Evolutionary conservation across 176 grass and related monocot species (phyloP), one percentile per base, ranked within the genome.

Genomic region (Microstegium vimineum): DNA sequence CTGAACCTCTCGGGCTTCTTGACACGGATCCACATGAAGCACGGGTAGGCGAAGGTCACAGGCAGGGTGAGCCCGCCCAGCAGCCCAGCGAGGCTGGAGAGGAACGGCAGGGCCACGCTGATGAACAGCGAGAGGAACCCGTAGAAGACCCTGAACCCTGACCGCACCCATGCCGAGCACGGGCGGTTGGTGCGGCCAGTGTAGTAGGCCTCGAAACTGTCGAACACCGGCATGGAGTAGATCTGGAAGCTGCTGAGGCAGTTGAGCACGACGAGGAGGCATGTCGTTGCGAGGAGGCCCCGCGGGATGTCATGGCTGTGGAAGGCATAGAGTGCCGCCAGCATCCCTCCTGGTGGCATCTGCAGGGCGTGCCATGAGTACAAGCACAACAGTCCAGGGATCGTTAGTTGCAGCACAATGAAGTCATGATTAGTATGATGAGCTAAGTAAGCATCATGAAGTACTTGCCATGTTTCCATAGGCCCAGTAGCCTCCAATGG

Each of bases 231-330:
- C 96, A 98, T 98, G 14, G 96, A 98, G 80, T 98, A 98, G 84
- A 98, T 98, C 84, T 98, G 96, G 90, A 98, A 98, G 75, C 92
- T 95, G 81, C 96, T 98, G 62, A 98, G 83, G 85, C 96, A 98
- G 62, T 98, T 98, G 64, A 98, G 94, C 78, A 98, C 93, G 8
- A 98, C 93, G 1, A 98, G 82, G 77, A 98, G 87, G 81, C 90
- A 98, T 3, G 96, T 98, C 8, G 76, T 82, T 0, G 96, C 96
- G 0, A 98, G 84, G 66, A 98, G 74, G 38, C 86, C 87, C 28
- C 86, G 83, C 3, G 93, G 85, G 78, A 91, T 93, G 68, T 93
- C 96, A 10, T 88, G 92, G 69, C 84, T 91, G 86, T 98, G 96
- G 74, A 93, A 98, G 22, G 79, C 83, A n/a, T 93, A 98, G 14